Conservation (phyloP, 495 filamentous ascomycete genomes). For the Tuber melanosporum region DNA sequence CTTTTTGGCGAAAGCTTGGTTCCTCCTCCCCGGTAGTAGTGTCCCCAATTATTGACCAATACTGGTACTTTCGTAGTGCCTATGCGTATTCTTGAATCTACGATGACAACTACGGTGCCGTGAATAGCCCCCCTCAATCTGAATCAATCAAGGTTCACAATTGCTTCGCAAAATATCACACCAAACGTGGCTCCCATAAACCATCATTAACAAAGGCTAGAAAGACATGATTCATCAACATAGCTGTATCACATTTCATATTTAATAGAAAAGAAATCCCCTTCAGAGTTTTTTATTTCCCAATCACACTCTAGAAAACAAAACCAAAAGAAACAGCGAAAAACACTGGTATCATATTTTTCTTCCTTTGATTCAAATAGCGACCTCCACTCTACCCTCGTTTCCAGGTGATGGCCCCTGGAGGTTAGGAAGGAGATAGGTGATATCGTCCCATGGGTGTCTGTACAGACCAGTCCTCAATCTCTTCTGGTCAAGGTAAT, state of each 20-base stretch:
- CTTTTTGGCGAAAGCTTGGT: neutral
- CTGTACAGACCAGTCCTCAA: conserved; percentile 96
- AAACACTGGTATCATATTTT: conserved; percentile 21
- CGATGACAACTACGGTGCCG: neutral
- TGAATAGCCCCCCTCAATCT: neutral
- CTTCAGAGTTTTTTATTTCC: neutral
- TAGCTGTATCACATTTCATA: neutral
- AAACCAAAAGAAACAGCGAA: conserved; percentile 5
- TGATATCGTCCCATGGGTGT: conserved; percentile 98
- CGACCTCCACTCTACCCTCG: conserved; percentile 89
- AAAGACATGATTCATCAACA: conserved; percentile 1
- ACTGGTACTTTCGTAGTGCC: no score
- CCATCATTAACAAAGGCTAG: conserved; percentile 1
- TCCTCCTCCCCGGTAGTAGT: neutral
- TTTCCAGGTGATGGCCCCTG: conserved; percentile 63
- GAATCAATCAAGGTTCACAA: neutral
- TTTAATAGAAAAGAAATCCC: conserved; percentile 1
- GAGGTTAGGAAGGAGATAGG: conserved; percentile 83
- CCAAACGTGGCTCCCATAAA: neutral
- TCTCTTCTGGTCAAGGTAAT: conserved; percentile 99
- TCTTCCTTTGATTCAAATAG: conserved; percentile 48
- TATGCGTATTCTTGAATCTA: neutral
- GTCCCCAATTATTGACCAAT: no score
- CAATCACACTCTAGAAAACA: neutral
- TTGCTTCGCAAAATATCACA: neutral